Evolutionary conservation across 768 basidiomycete genomes (phyloP), one percentile per base, ranked within the genome.

Genomic region (Roridomyces roridus): DNA sequence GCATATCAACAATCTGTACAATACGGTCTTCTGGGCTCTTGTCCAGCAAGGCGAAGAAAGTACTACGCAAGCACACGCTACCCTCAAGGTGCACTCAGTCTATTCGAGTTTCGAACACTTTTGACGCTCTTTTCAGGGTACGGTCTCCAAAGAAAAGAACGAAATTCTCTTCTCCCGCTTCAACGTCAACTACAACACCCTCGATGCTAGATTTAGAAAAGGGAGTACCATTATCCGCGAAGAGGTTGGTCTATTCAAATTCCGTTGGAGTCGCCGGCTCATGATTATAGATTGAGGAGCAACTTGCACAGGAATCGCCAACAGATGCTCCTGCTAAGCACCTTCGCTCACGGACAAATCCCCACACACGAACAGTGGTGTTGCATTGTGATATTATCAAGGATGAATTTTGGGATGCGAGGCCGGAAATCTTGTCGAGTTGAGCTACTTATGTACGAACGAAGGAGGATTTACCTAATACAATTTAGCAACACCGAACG

Each of bases 1-100:
- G 0, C 97, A 99, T 69, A 90, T 98, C 69, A 99, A 99, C 69
- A 99, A 99, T 69, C 75, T 99, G 21, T 96, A 98, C 76, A 99
- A 99, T 67, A 98, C 97, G 0, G 79, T 77, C 0, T 99, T 98
- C 68, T 98, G 96, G 97, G 91, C 94, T 0, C 82, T 99, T 29
- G 86, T 98, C 0, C 88, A 88, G 40, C 81, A 91, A 64, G 91
- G 88, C n/a, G 89, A 88, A 0, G 77, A 91, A 69, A 86, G 85
- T 2, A 86, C 88, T 2, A 79, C 86, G 3, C 84, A 96, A 55
- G 96, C 96, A 1, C 92, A 98, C 68, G 83, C 85, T 25, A 84
- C 85, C 1, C 79, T 99, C 6, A 82, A 82, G 65, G 95, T 95
- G 53, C n/a, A n/a, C n/a, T n/a, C n/a, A n/a, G n/a, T n/a, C n/a